Evolutionary conservation across 257 asterid species (phyloP).

Genomic region (Nicotiana tomentosiformis): DNA sequence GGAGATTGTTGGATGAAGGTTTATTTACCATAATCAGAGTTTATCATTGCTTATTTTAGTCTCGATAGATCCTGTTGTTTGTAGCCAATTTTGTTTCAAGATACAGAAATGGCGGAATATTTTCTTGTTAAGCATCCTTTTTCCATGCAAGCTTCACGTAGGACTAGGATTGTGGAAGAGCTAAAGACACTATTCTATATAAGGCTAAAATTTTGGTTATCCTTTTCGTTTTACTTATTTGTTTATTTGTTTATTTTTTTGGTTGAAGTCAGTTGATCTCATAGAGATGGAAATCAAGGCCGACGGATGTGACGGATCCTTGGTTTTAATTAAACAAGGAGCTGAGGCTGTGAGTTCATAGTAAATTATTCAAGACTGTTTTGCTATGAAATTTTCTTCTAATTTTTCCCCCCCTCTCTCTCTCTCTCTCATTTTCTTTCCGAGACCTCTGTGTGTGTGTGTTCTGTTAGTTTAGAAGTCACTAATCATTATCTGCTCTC

Average conservation of each 20-base stretch:
- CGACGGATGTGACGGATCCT: conserved; percentile 40
- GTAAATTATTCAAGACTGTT: neutral
- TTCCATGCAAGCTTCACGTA: neutral
- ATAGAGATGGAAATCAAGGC: conserved; percentile 35
- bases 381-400: neutral
- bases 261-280: neutral
- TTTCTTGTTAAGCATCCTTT: neutral
- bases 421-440: neutral
- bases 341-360: conserved; percentile 84
- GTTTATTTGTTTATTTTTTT: neutral
- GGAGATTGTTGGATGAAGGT: too few relatives aligned
- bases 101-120: too few relatives aligned
- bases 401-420: neutral
- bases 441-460: neutral
- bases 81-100: neutral
- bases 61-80: neutral
- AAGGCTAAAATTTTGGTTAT: neutral
- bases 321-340: conserved; percentile 70
- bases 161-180: neutral
- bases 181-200: neutral
- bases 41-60: too few relatives aligned
- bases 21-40: too few relatives aligned
- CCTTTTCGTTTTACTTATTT: neutral
- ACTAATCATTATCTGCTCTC: neutral
- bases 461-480: neutral